Evolutionary conservation across 75 land plant species (phyloP), one percentile per base, ranked within the genome.

Genomic region (Ceratopteris richardii): DNA sequence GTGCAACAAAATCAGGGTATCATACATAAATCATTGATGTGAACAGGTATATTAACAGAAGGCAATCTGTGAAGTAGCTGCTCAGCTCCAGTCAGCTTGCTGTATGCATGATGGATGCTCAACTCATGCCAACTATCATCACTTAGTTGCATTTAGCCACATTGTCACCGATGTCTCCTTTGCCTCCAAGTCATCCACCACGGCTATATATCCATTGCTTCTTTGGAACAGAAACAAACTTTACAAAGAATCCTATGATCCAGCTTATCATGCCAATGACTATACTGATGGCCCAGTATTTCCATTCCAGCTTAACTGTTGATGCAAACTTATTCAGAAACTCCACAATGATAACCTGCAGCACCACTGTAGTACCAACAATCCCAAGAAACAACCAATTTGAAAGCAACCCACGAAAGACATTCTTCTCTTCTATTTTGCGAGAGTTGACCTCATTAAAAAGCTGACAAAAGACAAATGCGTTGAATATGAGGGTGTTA

Each of bases 391-490:
- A 79, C 43, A 79, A 23, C 31, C 24, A 26, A 64, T 74, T 79
- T 64, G 51, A 58, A 10, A 36, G 69, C 6, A 79, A 47, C 11
- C 82, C 82, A n/a, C 52, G 24, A 56, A 82, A 77, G 12, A 82
- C 77, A 43, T 82, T 82, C 54, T 61, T 19, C 65, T 74, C 67
- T 67, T 77, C 75, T 54, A 73, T 30, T 16, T 60, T 70, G 44
- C 85, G 63, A 21, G 81, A 29, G 28, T 82, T 82, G 71, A 82
- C 73, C 54, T 77, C 81, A 29, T 78, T 82, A 47, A 82, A 82
- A 2, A 82, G 72, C 65, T 82, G 85, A 65, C 81, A 82, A 1
- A 82, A 56, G 11, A 82, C 85, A 40, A 82, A 82, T 3, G 78
- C 67, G 33, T 82, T 77, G 73, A 82, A 82, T 6, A 82, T 82